Conservation (phyloP, 2,329 filamentous ascomycete species). For the Clonostachys solani region DNA sequence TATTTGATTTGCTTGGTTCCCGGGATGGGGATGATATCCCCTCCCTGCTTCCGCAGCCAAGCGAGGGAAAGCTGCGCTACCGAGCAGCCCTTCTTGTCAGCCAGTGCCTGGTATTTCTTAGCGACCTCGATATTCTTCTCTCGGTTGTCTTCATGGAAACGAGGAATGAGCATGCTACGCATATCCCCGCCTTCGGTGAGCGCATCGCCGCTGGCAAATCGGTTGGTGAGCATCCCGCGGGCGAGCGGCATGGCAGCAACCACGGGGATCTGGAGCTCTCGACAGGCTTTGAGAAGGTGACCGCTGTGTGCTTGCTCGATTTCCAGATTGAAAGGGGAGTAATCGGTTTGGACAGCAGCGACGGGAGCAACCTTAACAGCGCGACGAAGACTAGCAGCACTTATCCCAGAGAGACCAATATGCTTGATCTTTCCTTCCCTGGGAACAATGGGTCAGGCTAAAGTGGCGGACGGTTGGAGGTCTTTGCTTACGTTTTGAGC, state of each 20-base stretch:
- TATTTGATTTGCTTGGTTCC: slow-evolving; percentile 36
- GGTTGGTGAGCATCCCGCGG: slow-evolving; percentile 43
- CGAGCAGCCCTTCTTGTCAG: slow-evolving; percentile 40
- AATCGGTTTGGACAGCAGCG: slow-evolving; percentile 48
- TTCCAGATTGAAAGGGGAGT: slow-evolving; percentile 46
- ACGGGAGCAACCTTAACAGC: slow-evolving; percentile 44
- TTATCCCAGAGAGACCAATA: slow-evolving; percentile 45
- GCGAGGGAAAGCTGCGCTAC: slow-evolving; percentile 53
- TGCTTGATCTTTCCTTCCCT: slow-evolving; percentile 49
- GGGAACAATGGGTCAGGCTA: not conserved
- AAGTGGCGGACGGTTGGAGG: not conserved
- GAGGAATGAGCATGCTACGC: slow-evolving; percentile 1
- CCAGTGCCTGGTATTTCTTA: not conserved
- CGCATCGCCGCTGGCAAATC: not conserved
- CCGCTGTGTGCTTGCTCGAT: slow-evolving; percentile 45
- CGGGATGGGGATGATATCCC: slow-evolving; percentile 52
- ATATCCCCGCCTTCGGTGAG: not conserved
- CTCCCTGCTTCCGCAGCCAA: slow-evolving; percentile 55
- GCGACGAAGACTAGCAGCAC: slow-evolving; percentile 41
- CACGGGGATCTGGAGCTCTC: slow-evolving; percentile 48
- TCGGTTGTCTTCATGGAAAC: slow-evolving; percentile 1
- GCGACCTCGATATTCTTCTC: slow-evolving; percentile 1
- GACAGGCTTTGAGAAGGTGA: slow-evolving; percentile 41
- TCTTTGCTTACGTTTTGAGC: slow-evolving; percentile 22
- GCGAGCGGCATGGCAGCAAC: slow-evolving; percentile 55